phyloP scores from a whole-genome alignment of 1,284 basidiomycete genomes.

The Apiotrichum akiyoshidainum region DNA sequence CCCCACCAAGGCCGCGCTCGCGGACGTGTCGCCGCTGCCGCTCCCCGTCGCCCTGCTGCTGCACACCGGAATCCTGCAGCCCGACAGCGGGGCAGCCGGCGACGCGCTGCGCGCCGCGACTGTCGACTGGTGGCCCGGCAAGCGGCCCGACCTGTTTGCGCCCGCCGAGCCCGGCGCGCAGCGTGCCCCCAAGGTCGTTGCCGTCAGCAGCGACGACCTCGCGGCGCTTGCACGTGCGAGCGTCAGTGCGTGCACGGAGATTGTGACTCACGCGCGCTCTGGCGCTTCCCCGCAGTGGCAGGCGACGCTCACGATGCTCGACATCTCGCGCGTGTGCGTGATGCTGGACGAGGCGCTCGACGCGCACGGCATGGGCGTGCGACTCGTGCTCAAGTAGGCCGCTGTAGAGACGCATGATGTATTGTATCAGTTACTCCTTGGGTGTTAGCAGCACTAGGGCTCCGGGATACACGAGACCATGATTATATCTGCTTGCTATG shows the following conservation, averaged over 20 bases:
- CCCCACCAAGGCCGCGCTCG: constrained; percentile 17
- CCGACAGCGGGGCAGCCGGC: background rate
- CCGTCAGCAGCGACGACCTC: constrained; percentile 2
- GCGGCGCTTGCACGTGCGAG: constrained; percentile 8
- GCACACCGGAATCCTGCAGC: constrained; percentile 22
- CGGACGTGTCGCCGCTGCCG: constrained; percentile 29
- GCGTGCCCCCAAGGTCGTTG: constrained; percentile 9
- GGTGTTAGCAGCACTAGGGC: too few species aligned
- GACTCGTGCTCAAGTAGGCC: constrained; percentile 3
- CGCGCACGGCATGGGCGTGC: constrained; percentile 9
- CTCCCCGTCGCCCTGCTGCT: constrained; percentile 26
- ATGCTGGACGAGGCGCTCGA: constrained; percentile 13
- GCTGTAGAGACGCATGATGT: too few species aligned
- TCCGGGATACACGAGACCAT: too few species aligned
- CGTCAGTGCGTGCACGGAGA: constrained; percentile 19
- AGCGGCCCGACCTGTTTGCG: constrained; percentile 9
- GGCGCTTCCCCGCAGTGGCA: constrained; percentile 1
- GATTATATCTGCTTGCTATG: too few species aligned
- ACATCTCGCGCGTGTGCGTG: constrained; percentile 11
- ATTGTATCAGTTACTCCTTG: too few species aligned
- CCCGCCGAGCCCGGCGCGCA: background rate
- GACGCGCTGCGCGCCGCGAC: constrained; percentile 10
- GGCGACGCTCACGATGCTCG: constrained; percentile 8
- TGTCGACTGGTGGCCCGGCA: constrained; percentile 17
- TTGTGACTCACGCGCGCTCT: constrained; percentile 9